Conservation (phyloP, 1,284 basidiomycete species). For the Ustilago esculenta region DNA sequence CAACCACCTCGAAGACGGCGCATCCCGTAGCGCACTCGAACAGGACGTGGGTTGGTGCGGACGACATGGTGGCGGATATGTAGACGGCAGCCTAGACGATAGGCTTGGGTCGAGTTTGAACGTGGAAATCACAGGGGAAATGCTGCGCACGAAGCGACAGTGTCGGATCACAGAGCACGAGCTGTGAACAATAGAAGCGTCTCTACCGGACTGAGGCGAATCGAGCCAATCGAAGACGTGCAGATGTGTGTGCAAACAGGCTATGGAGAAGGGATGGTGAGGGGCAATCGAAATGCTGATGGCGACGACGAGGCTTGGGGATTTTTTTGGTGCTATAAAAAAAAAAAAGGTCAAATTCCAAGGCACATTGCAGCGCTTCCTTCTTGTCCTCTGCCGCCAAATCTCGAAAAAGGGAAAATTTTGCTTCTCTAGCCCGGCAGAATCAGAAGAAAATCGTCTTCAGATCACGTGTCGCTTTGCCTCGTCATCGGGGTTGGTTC, state of each 20-base stretch:
- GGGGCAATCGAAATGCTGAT: slow-evolving; percentile 1
- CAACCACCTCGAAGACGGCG: slow-evolving; percentile 89
- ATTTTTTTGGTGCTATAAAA: background rate
- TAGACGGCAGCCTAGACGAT: background rate
- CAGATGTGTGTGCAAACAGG: background rate
- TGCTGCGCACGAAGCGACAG: slow-evolving; percentile 2
- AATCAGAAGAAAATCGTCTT: slow-evolving; percentile 1
- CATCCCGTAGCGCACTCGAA: slow-evolving; percentile 96
- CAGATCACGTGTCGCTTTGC: slow-evolving; percentile 21
- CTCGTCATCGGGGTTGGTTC: background rate
- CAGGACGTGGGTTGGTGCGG: slow-evolving; percentile 76
- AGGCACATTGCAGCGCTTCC: background rate
- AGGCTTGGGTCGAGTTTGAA: background rate
- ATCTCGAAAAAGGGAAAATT: slow-evolving; percentile 23
- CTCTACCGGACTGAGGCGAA: slow-evolving; percentile 5
- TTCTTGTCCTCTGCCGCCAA: background rate
- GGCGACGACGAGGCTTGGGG: slow-evolving; percentile 11
- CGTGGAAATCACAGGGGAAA: background rate
- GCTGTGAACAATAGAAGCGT: slow-evolving; percentile 7
- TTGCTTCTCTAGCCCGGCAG: slow-evolving; percentile 15
- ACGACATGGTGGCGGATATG: slow-evolving; percentile 53
- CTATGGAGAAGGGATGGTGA: slow-evolving; percentile 1
- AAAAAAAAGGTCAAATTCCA: background rate
- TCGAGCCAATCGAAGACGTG: background rate
- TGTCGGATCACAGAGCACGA: slow-evolving; percentile 7